Evolutionary conservation across 1,284 basidiomycete species (phyloP), one percentile per base, ranked within the genome.

Genomic region (Ganoderma resinaceum): DNA sequence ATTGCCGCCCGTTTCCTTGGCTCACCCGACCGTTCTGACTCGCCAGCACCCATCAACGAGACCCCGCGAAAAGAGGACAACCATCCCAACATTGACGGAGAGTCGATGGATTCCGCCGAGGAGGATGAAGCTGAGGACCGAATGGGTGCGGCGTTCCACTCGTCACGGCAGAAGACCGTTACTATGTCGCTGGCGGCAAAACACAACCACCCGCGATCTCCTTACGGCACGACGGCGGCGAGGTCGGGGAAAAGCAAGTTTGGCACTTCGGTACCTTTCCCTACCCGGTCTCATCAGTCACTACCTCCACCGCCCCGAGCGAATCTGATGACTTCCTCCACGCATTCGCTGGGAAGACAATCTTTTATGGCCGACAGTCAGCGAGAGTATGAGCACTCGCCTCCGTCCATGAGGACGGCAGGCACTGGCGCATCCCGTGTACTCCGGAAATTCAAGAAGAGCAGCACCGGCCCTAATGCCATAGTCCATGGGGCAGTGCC

Each of bases 1-100:
- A 98, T 98, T 72, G 96, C 96, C 43, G 90, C 96, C 31, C 92
- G 94, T 64, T 98, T 96, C 84, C 92, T 95, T 81, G 49, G 61
- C 16, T 92, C 93, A 8, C 91, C 93, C 40, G 83, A 86, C 72
- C 84, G 84, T 61, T 83, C 85, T 20, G 85, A 88, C 38, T 85
- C 84, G 35, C 82, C 78, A 40, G 74, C 74, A 40, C 78, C 75
- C 40, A 61, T 73, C 38, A 74, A 70, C 55, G 78, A 78, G 31
- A 74, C 76, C 20, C 79, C 82, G 66, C 71, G 71, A 63, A 84
- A 84, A 71, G 86, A 89, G 60, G 82, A 82, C 67, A 70, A 70
- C 26, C 76, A 78, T 37, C 88, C 88, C 9, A 87, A 89, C 69
- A 90, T 91, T 37, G 93, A 94, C 72, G 87, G 86, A 59, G 92